Evolutionary conservation across 495 filamentous ascomycete species (phyloP).

Genomic region (Podospora anserina): DNA sequence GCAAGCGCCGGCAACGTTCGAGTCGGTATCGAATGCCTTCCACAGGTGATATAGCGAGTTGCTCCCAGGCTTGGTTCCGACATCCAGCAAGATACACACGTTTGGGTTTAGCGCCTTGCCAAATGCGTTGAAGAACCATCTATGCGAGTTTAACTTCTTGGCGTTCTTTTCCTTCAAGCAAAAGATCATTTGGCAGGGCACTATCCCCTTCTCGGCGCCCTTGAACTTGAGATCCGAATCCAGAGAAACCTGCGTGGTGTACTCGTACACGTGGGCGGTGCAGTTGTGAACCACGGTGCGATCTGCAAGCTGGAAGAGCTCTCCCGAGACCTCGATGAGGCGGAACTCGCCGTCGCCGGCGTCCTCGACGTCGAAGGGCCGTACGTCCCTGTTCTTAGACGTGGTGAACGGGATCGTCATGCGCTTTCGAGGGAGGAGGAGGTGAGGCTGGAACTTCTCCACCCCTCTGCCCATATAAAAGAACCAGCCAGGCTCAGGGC

Average conservation of each 20-base stretch:
- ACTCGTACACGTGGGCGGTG: constrained; percentile 83
- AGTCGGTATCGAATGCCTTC: constrained; percentile 98
- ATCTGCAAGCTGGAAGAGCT: too few species aligned
- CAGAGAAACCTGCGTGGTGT: constrained; percentile 95
- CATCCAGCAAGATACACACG: constrained; percentile 93
- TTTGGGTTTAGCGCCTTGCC: constrained; percentile 90
- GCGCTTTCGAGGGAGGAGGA: too few species aligned
- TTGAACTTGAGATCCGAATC: constrained; percentile 97
- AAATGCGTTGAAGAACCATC: constrained; percentile 99
- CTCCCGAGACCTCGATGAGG: too few species aligned
- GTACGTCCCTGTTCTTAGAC: too few species aligned
- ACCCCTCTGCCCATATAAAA: too few species aligned
- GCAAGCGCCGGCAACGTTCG: constrained; percentile 91
- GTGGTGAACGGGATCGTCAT: too few species aligned
- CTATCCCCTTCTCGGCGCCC: constrained; percentile 96
- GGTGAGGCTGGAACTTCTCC: too few species aligned
- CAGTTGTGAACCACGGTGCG: too few species aligned
- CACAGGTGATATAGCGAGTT: constrained; percentile 95
- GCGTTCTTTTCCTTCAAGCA: constrained; percentile 97
- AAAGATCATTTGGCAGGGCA: constrained; percentile 98
- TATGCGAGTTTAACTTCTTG: constrained; percentile 97
- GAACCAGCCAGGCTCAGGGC: too few species aligned
- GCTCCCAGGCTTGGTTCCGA: constrained; percentile 83
- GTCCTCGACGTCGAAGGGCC: too few species aligned
- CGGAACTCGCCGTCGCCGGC: too few species aligned